Percentiles rank a stretch among this genome's conserved stretches.
These are phyloP conservation scores for Lachnellula cervina DNA, from an alignment of 2,329 filamentous ascomycete genomes.

Conservation along the genomic window DNA sequence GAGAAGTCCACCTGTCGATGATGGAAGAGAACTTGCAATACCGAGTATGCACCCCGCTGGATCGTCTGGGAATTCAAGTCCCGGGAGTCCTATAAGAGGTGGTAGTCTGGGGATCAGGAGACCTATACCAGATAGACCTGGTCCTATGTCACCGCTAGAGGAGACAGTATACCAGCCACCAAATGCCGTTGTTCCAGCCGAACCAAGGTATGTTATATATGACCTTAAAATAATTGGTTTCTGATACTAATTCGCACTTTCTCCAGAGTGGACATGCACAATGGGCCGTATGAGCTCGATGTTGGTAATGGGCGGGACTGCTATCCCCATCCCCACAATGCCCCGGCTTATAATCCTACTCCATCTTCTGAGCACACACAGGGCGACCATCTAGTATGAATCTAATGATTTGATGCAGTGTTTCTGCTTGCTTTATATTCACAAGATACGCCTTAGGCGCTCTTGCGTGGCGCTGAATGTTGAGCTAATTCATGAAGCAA, in stretches of 20 bases:
- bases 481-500: neutral
- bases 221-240: neutral
- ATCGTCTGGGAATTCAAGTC: constrained; percentile 2
- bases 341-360: neutral
- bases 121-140: neutral
- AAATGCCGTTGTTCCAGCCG: neutral
- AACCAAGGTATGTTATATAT: constrained; percentile 4
- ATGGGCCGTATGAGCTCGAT: constrained; percentile 11
- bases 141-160: constrained; percentile 4
- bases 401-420: too few relatives aligned
- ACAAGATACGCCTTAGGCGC: neutral
- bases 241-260: neutral
- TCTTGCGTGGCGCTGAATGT: neutral
- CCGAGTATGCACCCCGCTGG: neutral
- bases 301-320: neutral
- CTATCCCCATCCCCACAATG: neutral
- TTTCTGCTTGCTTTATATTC: too few relatives aligned
- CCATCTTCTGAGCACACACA: too few relatives aligned
- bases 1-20: constrained; percentile 11
- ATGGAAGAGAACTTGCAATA: constrained; percentile 6
- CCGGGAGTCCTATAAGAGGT: constrained; percentile 1
- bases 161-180: neutral
- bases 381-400: too few relatives aligned
- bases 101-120: neutral
- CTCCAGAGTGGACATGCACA: constrained; percentile 1